A percentile compares a stretch with the other conserved stretches of the same genome.
Conservation (phyloP, 306 rosid species). For the Acacia confusa region DNA sequence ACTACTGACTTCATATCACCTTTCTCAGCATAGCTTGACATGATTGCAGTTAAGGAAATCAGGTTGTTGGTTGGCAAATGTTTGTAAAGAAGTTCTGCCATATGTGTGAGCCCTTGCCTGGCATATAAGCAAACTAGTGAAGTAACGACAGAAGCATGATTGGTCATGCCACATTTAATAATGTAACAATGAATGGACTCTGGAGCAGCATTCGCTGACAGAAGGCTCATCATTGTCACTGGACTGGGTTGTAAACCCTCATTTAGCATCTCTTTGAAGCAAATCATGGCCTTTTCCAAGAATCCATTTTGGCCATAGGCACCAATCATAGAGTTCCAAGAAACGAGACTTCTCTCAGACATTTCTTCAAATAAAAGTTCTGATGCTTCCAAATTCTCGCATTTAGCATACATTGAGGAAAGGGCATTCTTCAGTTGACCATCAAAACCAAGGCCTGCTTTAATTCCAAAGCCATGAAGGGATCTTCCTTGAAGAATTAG, state of each 20-base stretch:
- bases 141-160: slow-evolving; percentile 57
- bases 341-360: slow-evolving; percentile 55
- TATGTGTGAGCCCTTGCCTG: slow-evolving; percentile 43
- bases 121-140: slow-evolving; percentile 69
- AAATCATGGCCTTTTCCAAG: slow-evolving; percentile 44
- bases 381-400: slow-evolving; percentile 56
- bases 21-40: slow-evolving; percentile 61
- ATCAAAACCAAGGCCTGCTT: slow-evolving; percentile 45
- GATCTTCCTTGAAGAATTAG: slow-evolving; percentile 44
- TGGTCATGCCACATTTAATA: slow-evolving; percentile 51
- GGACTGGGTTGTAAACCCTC: slow-evolving; percentile 48
- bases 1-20: slow-evolving; percentile 50
- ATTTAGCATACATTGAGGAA: slow-evolving; percentile 76
- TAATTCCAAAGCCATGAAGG: slow-evolving; percentile 55
- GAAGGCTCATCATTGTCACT: slow-evolving; percentile 69
- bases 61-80: slow-evolving; percentile 48
- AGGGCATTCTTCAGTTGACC: slow-evolving; percentile 56
- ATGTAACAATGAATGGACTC: slow-evolving; percentile 54
- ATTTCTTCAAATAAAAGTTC: slow-evolving; percentile 59
- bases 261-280: slow-evolving; percentile 61
- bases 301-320: slow-evolving; percentile 64
- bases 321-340: slow-evolving; percentile 89
- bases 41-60: slow-evolving; percentile 68
- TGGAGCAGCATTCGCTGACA: slow-evolving; percentile 60
- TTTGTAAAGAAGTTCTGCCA: slow-evolving; percentile 51